These are phyloP conservation scores for Cylindrotheca closterium DNA, from an alignment of 108 stramenopile genomes.

Conservation along the genomic window DNA sequence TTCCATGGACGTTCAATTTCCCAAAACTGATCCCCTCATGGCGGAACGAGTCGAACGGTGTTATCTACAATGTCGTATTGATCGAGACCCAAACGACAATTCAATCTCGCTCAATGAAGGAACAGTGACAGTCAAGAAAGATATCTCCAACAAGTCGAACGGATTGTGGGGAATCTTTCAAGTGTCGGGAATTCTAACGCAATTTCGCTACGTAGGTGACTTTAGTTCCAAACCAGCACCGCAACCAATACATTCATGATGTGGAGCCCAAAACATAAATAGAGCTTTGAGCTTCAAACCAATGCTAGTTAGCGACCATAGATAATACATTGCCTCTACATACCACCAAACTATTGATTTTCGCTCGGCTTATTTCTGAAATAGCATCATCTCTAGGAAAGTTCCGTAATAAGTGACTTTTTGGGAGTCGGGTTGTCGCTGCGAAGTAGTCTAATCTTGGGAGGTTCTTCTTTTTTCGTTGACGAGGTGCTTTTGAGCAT, in stretches of 20 bases:
- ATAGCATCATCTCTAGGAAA: no score
- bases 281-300: neutral
- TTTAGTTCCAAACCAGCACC: constrained; percentile 26
- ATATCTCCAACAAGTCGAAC: constrained; percentile 37
- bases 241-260: neutral
- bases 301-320: neutral
- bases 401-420: constrained; percentile 17
- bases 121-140: constrained; percentile 60
- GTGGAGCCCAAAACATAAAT: neutral
- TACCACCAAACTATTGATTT: neutral
- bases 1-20: constrained; percentile 48
- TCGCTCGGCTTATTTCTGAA: no score
- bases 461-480: no score
- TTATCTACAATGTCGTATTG: constrained; percentile 57
- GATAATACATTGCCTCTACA: neutral
- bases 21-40: constrained; percentile 25
- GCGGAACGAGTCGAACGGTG: constrained; percentile 27
- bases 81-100: neutral
- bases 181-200: constrained; percentile 52
- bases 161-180: constrained; percentile 57
- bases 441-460: no score
- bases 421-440: neutral
- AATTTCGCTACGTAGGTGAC: constrained; percentile 44
- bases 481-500: no score
- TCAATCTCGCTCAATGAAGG: constrained; percentile 47